Percentiles rank a stretch among this genome's conserved stretches.
Conservation (phyloP, 108 stramenopile genomes). For the Asterionellopsis glacialis region DNA sequence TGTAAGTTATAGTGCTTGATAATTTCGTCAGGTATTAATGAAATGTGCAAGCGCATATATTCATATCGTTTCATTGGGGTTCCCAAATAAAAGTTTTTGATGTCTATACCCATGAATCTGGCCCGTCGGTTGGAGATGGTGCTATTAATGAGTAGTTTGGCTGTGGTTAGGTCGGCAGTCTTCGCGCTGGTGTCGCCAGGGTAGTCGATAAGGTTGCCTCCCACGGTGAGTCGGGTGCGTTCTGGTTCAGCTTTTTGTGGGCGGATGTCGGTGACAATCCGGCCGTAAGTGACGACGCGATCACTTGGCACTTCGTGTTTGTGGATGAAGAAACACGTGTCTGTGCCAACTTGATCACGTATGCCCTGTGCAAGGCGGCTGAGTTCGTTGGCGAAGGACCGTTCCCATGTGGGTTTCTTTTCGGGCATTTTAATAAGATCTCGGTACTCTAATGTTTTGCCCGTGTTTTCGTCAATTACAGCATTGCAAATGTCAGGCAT, state of each 20-base stretch:
- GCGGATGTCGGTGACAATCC: no score
- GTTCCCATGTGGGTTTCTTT: no score
- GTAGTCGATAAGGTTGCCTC: no score
- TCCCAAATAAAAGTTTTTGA: no score
- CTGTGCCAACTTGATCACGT: background rate
- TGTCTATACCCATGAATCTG: slow-evolving; percentile 17
- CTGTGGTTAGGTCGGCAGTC: slow-evolving; percentile 29
- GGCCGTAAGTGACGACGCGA: slow-evolving; percentile 19
- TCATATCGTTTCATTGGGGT: no score
- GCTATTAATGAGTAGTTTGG: slow-evolving; percentile 46
- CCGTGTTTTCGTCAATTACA: no score
- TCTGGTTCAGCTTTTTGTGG: slow-evolving; percentile 17
- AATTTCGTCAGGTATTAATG: slow-evolving; percentile 27
- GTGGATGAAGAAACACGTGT: no score
- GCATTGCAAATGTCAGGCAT: no score
- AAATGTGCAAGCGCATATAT: no score
- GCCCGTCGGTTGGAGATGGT: slow-evolving; percentile 28
- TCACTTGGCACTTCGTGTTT: slow-evolving; percentile 22
- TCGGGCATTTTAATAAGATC: no score
- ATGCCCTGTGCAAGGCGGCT: slow-evolving; percentile 19
- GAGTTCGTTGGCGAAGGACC: slow-evolving; percentile 14
- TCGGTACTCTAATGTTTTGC: no score
- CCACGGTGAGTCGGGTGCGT: slow-evolving; percentile 27
- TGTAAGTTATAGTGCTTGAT: slow-evolving; percentile 27
- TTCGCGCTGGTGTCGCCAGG: slow-evolving; percentile 29